These are phyloP conservation scores for rapeseed (Brassica napus) DNA, from an alignment of 345 rosid genomes.

Conservation along the genomic window DNA sequence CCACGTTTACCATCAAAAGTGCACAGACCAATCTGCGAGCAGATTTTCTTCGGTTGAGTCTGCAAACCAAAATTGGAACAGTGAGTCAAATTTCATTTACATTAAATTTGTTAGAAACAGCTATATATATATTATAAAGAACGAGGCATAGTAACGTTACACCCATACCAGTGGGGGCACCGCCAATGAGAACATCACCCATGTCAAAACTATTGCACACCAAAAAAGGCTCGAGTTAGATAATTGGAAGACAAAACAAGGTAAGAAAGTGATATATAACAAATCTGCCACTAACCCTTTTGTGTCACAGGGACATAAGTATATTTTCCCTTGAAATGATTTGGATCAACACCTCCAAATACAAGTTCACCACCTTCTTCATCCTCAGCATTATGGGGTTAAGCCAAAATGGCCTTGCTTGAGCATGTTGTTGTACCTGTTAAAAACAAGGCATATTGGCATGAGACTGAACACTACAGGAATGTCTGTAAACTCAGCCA, in stretches of 20 bases:
- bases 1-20: not conserved
- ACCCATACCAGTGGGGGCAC: slow-evolving; percentile 73
- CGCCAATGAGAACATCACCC: slow-evolving; percentile 86
- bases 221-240: slow-evolving; percentile 16
- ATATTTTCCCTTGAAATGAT: slow-evolving; percentile 81
- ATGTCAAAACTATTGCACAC: slow-evolving; percentile 67
- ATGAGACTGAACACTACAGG: slow-evolving; percentile 10
- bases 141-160: slow-evolving; percentile 7
- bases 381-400: slow-evolving; percentile 57
- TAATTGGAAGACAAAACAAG: not conserved
- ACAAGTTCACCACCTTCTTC: slow-evolving; percentile 90
- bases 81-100: too few relatives aligned
- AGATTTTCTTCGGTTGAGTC: slow-evolving; percentile 22
- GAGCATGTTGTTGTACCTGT: slow-evolving; percentile 78
- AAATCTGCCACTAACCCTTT: slow-evolving; percentile 98
- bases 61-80: slow-evolving; percentile 16
- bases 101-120: not conserved
- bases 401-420: slow-evolving; percentile 4
- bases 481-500: not conserved
- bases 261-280: slow-evolving; percentile 28
- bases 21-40: not conserved
- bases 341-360: slow-evolving; percentile 90
- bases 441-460: slow-evolving; percentile 10
- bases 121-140: not conserved
- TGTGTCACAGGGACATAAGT: slow-evolving; percentile 84